Evolutionary conservation across 805 yeast species (phyloP).

Genomic region (Yueomyces sp.): DNA sequence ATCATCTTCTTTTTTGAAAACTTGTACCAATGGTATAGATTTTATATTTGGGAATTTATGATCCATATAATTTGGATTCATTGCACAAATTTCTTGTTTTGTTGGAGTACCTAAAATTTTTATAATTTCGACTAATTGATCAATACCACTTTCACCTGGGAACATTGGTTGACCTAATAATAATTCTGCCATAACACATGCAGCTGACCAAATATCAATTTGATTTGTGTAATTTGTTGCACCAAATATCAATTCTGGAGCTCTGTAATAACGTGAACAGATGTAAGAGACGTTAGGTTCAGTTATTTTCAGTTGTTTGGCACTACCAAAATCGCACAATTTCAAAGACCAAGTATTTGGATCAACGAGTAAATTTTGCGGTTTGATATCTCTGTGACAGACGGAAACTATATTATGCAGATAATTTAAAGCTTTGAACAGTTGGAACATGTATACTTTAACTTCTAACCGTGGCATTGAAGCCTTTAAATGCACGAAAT

Average conservation of each 20-base stretch:
- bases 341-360: constrained; percentile 76
- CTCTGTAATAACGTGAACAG: constrained; percentile 92
- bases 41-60: constrained; percentile 86
- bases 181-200: constrained; percentile 96
- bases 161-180: constrained; percentile 91
- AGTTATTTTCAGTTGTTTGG: constrained; percentile 74
- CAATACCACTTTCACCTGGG: constrained; percentile 97
- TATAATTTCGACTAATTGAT: constrained; percentile 91
- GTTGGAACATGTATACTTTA: constrained; percentile 69
- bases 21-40: constrained; percentile 58
- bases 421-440: constrained; percentile 66
- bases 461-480: constrained; percentile 85
- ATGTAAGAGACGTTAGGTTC: constrained; percentile 95
- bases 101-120: constrained; percentile 93
- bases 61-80: constrained; percentile 96
- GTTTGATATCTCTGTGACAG: constrained; percentile 93
- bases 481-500: constrained; percentile 58
- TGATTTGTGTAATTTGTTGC: constrained; percentile 93
- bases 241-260: constrained; percentile 95
- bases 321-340: constrained; percentile 93
- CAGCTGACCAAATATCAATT: constrained; percentile 95
- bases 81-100: constrained; percentile 77
- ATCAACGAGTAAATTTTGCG: constrained; percentile 78
- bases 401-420: constrained; percentile 60
- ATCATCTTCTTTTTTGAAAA: constrained; percentile 40